phyloP scores from a whole-genome alignment of 768 basidiomycete species.

The Calocera cornea region DNA sequence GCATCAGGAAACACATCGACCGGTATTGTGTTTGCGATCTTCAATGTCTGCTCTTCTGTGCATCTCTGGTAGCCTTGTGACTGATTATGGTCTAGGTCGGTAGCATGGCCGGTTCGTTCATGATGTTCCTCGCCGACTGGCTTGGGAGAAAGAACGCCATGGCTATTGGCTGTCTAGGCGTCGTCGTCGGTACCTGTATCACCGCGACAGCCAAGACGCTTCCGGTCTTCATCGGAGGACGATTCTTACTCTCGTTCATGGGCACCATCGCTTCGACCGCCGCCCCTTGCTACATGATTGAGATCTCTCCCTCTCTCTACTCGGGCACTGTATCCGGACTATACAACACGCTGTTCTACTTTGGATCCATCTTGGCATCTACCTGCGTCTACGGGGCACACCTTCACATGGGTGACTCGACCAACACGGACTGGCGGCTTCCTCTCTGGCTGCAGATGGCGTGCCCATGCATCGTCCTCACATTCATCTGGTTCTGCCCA shows the following conservation, averaged over 20 bases:
- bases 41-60: background rate
- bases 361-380: background rate
- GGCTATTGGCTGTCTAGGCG: background rate
- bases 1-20: background rate
- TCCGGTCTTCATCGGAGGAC: background rate
- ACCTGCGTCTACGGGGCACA: background rate
- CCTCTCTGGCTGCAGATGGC: background rate
- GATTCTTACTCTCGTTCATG: background rate
- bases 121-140: constrained; percentile 1
- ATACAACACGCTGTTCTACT: background rate
- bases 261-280: background rate
- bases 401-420: background rate
- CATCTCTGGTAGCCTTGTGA: background rate
- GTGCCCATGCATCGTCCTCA: background rate
- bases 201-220: background rate
- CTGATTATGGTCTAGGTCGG: constrained; percentile 6
- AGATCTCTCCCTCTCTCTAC: background rate
- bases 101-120: constrained; percentile 15
- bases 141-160: background rate
- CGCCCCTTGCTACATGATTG: background rate
- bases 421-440: background rate
- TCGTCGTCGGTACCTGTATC: background rate
- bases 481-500: background rate
- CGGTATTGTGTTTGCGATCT: background rate
- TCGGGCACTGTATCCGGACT: background rate